Conservation (phyloP, 495 filamentous ascomycete genomes). For the Penicillium arizonense region DNA sequence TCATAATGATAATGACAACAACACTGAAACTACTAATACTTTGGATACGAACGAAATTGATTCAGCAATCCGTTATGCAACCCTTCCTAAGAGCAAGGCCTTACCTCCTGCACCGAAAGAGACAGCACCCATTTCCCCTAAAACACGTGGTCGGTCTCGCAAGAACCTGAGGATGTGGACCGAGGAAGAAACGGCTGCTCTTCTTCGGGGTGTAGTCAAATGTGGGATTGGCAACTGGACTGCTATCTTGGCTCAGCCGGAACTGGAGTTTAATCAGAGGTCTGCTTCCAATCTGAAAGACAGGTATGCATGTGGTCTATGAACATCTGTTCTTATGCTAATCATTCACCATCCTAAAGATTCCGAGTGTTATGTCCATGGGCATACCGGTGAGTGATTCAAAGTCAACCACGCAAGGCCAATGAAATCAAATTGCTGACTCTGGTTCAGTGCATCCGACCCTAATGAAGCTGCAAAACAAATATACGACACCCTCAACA, state of each 20-base stretch:
- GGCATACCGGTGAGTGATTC: conserved; percentile 38
- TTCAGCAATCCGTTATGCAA: conserved; percentile 1
- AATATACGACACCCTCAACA: conserved; percentile 38
- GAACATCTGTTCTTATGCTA: neutral
- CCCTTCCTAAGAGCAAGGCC: neutral
- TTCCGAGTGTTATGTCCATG: conserved; percentile 76
- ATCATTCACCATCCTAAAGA: conserved; percentile 23
- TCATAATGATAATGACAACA: conserved; percentile 9
- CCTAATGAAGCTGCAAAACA: conserved; percentile 49
- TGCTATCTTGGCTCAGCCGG: conserved; percentile 71
- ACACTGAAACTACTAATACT: conserved; percentile 7
- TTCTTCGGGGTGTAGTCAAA: conserved; percentile 73
- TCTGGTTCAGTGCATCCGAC: conserved; percentile 30
- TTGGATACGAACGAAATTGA: conserved; percentile 3
- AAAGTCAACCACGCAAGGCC: neutral
- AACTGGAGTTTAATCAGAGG: conserved; percentile 72
- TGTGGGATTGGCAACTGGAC: conserved; percentile 90
- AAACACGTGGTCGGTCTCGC: conserved; percentile 42
- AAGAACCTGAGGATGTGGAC: conserved; percentile 67
- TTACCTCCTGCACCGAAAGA: conserved; percentile 16
- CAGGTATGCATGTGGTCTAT: conserved; percentile 37
- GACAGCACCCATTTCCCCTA: conserved; percentile 37
- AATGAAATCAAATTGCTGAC: conserved; percentile 7
- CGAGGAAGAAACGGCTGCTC: conserved; percentile 75
- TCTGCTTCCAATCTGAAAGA: conserved; percentile 85